phyloP scores from a whole-genome alignment of 2,329 filamentous ascomycete species.

The Colletotrichum caudatum region DNA sequence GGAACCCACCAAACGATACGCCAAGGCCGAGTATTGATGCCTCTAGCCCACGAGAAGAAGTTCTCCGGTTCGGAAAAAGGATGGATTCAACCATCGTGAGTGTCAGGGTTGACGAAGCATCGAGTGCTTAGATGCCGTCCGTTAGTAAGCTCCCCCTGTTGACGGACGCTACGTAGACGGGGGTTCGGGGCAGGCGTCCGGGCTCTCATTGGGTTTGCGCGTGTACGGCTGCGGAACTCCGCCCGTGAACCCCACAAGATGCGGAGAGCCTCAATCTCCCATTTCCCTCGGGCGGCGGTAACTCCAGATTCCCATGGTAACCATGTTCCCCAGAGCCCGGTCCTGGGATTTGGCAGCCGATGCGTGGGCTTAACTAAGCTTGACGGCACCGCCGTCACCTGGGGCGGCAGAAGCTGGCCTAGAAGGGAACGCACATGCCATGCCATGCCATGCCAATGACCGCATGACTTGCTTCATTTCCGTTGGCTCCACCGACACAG shows the following conservation, averaged over 20 bases:
- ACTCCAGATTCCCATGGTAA: neutral
- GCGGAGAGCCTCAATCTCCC: constrained; percentile 20
- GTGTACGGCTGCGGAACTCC: constrained; percentile 30
- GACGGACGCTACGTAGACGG: neutral
- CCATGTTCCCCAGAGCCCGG: neutral
- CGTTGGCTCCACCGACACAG: neutral
- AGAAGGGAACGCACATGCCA: neutral
- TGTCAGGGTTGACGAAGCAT: constrained; percentile 11
- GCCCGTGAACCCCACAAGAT: neutral
- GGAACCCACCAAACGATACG: too few species aligned
- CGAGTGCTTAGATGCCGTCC: constrained; percentile 1
- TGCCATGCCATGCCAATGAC: too few species aligned
- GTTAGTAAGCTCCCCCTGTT: constrained; percentile 33
- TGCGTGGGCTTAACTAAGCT: constrained; percentile 39
- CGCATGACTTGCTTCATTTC: constrained; percentile 1
- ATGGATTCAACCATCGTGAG: neutral
- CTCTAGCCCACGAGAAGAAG: neutral
- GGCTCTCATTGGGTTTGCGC: constrained; percentile 13
- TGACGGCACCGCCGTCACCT: constrained; percentile 3
- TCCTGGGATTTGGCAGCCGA: neutral
- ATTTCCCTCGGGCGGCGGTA: neutral
- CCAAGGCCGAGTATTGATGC: neutral
- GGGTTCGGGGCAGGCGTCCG: neutral
- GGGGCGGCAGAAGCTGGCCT: neutral
- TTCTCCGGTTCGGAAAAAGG: constrained; percentile 25